A percentile compares a stretch with the other conserved stretches of the same genome.
These are phyloP conservation scores for Taiwanofungus camphoratus DNA, from an alignment of 1,284 basidiomycete genomes.

Conservation along the genomic window DNA sequence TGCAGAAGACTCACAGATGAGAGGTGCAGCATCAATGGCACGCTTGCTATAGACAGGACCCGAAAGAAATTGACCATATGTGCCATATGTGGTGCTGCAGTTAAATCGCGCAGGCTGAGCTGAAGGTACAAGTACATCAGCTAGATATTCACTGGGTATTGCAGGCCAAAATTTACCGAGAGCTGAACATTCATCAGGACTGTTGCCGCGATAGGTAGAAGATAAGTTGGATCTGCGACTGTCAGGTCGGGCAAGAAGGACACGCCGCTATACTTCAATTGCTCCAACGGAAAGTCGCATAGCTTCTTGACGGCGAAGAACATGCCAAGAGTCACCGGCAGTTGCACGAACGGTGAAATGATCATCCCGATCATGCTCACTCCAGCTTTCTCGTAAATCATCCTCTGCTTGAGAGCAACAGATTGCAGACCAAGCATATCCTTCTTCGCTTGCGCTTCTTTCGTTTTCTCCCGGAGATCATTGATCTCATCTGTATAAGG, in stretches of 20 bases:
- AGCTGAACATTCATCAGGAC: slow-evolving; percentile 70
- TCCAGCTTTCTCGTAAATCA: slow-evolving; percentile 66
- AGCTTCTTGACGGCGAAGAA: slow-evolving; percentile 82
- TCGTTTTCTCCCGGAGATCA: slow-evolving; percentile 46
- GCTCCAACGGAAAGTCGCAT: slow-evolving; percentile 65
- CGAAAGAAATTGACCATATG: slow-evolving; percentile 76
- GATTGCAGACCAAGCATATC: slow-evolving; percentile 54
- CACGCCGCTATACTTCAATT: slow-evolving; percentile 76
- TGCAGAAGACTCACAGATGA: slow-evolving; percentile 40
- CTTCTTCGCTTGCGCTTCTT: slow-evolving; percentile 29
- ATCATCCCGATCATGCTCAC: slow-evolving; percentile 59
- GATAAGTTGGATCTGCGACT: slow-evolving; percentile 69
- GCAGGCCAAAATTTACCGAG: slow-evolving; percentile 42
- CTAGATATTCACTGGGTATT: neutral
- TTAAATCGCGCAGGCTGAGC: slow-evolving; percentile 56
- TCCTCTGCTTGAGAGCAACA: slow-evolving; percentile 49
- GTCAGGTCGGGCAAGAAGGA: slow-evolving; percentile 78
- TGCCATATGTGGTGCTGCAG: slow-evolving; percentile 45
- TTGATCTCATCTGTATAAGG: slow-evolving; percentile 59
- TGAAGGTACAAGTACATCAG: slow-evolving; percentile 22
- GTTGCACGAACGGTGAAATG: slow-evolving; percentile 62
- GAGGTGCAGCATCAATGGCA: slow-evolving; percentile 59
- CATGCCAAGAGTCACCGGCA: slow-evolving; percentile 78
- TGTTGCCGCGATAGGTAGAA: slow-evolving; percentile 67
- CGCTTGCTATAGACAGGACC: slow-evolving; percentile 48